Percentiles rank a stretch among this genome's conserved stretches.
These are phyloP conservation scores for Paramecium sonneborni DNA, from an alignment of 73 alveolate species.

Conservation along the genomic window DNA sequence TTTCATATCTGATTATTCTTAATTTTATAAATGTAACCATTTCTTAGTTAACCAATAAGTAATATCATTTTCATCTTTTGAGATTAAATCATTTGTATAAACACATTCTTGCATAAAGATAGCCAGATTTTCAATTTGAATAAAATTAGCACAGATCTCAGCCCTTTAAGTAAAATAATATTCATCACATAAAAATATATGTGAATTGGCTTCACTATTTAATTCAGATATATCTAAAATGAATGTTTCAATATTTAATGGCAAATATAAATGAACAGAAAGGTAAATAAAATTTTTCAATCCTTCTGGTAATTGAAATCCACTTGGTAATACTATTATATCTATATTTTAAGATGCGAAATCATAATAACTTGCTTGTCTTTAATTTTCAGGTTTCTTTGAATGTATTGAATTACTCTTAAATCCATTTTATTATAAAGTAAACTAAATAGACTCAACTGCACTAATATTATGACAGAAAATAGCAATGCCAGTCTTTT, in stretches of 20 bases:
- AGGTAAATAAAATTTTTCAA: background rate
- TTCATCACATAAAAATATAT: slow-evolving; percentile 36
- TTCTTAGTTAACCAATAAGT: slow-evolving; percentile 6
- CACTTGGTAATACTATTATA: background rate
- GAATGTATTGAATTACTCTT: background rate
- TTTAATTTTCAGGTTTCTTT: background rate
- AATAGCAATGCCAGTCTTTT: slow-evolving; percentile 24
- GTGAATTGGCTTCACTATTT: slow-evolving; percentile 38
- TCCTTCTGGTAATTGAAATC: slow-evolving; percentile 54
- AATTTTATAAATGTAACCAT: background rate
- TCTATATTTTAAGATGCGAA: slow-evolving; percentile 19
- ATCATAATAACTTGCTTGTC: slow-evolving; percentile 35
- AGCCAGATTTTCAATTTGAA: background rate
- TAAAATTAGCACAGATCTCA: background rate
- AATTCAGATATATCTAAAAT: slow-evolving; percentile 25
- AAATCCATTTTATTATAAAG: slow-evolving; percentile 30
- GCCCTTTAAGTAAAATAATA: background rate
- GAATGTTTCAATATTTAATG: background rate
- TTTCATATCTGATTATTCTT: background rate
- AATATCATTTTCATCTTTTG: background rate
- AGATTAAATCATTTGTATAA: background rate
- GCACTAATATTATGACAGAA: background rate
- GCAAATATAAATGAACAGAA: slow-evolving; percentile 25
- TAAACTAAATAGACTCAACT: background rate
- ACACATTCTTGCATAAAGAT: background rate